phyloP scores from a whole-genome alignment of 352 stramenopile species.

The Nothophytophthora sp. region DNA sequence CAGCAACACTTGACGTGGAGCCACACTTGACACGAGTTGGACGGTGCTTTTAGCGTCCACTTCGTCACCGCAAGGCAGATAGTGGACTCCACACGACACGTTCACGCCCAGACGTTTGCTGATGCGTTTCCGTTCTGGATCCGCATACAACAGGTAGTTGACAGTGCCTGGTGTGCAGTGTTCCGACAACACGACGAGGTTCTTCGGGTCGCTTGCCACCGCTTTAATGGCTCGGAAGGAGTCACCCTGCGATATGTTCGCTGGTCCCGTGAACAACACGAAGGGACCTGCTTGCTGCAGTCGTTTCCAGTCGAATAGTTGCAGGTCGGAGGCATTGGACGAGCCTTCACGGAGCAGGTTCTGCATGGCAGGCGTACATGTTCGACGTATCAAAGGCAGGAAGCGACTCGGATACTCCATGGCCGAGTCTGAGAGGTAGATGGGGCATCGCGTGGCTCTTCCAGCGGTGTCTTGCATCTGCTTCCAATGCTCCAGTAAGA shows the following conservation, averaged over 20 bases:
- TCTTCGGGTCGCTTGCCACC: slow-evolving; percentile 68
- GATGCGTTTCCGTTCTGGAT: slow-evolving; percentile 67
- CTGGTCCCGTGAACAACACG: slow-evolving; percentile 79
- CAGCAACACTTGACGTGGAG: slow-evolving; percentile 67
- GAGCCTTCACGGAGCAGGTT: slow-evolving; percentile 29
- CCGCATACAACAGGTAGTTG: slow-evolving; percentile 83
- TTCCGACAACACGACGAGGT: slow-evolving; percentile 85
- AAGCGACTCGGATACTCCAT: slow-evolving; percentile 66
- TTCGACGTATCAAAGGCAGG: slow-evolving; percentile 58
- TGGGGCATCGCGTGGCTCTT: slow-evolving; percentile 38
- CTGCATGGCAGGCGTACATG: slow-evolving; percentile 53
- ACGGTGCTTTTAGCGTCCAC: slow-evolving; percentile 86
- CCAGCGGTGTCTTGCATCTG: slow-evolving; percentile 40
- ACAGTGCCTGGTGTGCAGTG: slow-evolving; percentile 77
- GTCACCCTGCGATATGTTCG: slow-evolving; percentile 74
- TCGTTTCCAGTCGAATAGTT: slow-evolving; percentile 72
- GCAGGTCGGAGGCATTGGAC: slow-evolving; percentile 21
- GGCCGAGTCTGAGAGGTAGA: slow-evolving; percentile 64
- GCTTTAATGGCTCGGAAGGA: slow-evolving; percentile 67
- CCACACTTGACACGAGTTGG: slow-evolving; percentile 60
- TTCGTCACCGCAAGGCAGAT: slow-evolving; percentile 84
- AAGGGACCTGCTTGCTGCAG: slow-evolving; percentile 68
- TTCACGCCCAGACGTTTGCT: slow-evolving; percentile 72
- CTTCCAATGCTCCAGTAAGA: slow-evolving; percentile 76
- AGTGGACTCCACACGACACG: slow-evolving; percentile 80